Conservation (phyloP, 345 rosid genomes). For the Pseudoturritis turrita region DNA sequence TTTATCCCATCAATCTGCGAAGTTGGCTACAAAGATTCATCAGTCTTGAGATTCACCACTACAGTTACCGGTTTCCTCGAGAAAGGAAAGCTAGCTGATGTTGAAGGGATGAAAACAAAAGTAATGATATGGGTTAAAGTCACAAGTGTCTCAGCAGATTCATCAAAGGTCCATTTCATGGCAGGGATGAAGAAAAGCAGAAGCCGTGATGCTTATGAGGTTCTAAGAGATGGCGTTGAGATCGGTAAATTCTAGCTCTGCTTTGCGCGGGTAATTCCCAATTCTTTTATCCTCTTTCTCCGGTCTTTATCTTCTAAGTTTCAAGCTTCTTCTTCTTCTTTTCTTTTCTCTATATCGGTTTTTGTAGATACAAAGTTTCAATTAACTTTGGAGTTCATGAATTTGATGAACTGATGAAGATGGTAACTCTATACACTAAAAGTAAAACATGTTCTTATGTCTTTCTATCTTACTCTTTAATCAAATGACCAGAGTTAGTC, state of each 20-base stretch:
- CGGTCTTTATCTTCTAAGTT: neutral
- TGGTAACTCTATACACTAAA: neutral
- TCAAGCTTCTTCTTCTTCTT: neutral
- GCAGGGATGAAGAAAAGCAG: slow-evolving; percentile 93
- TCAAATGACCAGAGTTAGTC: neutral
- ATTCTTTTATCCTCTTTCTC: slow-evolving; percentile 22
- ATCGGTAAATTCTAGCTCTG: slow-evolving; percentile 59
- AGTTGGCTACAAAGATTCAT: slow-evolving; percentile 84
- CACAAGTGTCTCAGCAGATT: slow-evolving; percentile 64
- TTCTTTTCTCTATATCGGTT: neutral
- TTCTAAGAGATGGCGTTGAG: slow-evolving; percentile 52
- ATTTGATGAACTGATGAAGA: slow-evolving; percentile 2
- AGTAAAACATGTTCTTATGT: neutral
- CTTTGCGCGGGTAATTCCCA: neutral
- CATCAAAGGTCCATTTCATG: slow-evolving; percentile 85
- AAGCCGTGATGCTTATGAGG: slow-evolving; percentile 62
- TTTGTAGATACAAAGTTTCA: neutral
- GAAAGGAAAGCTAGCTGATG: slow-evolving; percentile 66
- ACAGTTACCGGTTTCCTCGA: slow-evolving; percentile 66
- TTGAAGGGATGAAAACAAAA: slow-evolving; percentile 97
- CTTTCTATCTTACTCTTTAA: neutral
- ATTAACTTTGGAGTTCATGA: slow-evolving; percentile 1
- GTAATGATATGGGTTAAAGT: slow-evolving; percentile 92
- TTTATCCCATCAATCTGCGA: slow-evolving; percentile 75
- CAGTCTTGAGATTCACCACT: slow-evolving; percentile 69